Evolutionary conservation across 2,329 filamentous ascomycete species (phyloP).

Genomic region (Coleophoma eucalyptorum): DNA sequence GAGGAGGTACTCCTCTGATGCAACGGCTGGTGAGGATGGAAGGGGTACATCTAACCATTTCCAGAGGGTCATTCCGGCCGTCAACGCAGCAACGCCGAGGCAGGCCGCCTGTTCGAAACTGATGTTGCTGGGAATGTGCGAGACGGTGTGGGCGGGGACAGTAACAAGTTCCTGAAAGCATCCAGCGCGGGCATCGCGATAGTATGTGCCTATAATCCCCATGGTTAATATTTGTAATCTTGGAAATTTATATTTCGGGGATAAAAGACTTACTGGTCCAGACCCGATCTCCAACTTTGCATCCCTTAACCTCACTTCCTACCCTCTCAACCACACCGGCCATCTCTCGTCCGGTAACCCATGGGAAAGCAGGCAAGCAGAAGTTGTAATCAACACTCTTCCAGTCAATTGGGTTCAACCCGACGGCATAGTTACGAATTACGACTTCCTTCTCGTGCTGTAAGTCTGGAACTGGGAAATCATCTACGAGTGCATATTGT

Average conservation of each 20-base stretch:
- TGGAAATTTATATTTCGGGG: too few relatives aligned
- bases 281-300: conserved; percentile 14
- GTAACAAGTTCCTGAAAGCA: conserved; percentile 38
- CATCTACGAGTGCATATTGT: conserved; percentile 10
- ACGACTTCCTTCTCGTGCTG: conserved; percentile 30
- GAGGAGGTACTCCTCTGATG: conserved; percentile 17
- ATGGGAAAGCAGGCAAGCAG: conserved; percentile 30
- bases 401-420: conserved; percentile 43
- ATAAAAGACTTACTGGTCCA: conserved; percentile 21
- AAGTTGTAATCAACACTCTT: conserved; percentile 36
- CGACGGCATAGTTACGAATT: conserved; percentile 29
- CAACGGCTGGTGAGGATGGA: not conserved
- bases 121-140: conserved; percentile 30
- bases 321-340: conserved; percentile 13
- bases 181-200: conserved; percentile 35
- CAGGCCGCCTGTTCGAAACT: conserved; percentile 30
- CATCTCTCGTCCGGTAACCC: conserved; percentile 16
- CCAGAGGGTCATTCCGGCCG: conserved; percentile 38
- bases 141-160: conserved; percentile 37
- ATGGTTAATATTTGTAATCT: conserved; percentile 15
- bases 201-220: conserved; percentile 35
- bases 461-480: conserved; percentile 33
- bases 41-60: conserved; percentile 33
- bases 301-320: conserved; percentile 7
- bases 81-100: conserved; percentile 36